Conservation (phyloP, 768 basidiomycete genomes). For the Nidularia pulvinata region DNA sequence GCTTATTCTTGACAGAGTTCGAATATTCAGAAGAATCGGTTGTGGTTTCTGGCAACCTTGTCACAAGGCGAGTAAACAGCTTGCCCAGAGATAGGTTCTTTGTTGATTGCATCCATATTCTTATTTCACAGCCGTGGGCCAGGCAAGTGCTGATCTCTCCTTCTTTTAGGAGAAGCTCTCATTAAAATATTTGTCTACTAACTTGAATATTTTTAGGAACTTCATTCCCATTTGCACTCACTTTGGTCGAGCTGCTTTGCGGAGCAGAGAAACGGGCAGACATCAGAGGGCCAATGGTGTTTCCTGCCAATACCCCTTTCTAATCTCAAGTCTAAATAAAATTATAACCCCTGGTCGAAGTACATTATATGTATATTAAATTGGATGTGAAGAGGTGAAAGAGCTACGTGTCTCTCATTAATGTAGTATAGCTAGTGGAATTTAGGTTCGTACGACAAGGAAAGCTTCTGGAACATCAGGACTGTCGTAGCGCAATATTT, state of each 20-base stretch:
- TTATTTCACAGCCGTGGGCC: conserved; percentile 61
- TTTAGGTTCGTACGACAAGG: conserved; percentile 58
- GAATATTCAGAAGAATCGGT: conserved; percentile 76
- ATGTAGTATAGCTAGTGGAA: neutral
- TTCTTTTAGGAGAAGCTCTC: neutral
- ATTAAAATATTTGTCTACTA: neutral
- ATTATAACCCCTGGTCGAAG: no score
- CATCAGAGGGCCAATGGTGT: conserved; percentile 69
- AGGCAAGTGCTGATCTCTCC: conserved; percentile 35
- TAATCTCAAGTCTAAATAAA: conserved; percentile 4
- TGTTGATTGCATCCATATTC: conserved; percentile 1
- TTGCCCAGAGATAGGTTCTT: neutral
- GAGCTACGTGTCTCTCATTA: no score
- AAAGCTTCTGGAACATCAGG: conserved; percentile 75
- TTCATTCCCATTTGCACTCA: conserved; percentile 75
- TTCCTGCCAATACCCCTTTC: conserved; percentile 54
- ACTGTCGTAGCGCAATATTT: conserved; percentile 54
- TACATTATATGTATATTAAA: no score
- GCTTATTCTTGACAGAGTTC: conserved; percentile 43
- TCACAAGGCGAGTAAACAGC: conserved; percentile 62
- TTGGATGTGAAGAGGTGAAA: no score
- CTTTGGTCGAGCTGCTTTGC: conserved; percentile 70
- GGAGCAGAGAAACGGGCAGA: conserved; percentile 63
- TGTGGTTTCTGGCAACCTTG: conserved; percentile 67
- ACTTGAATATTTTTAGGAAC: conserved; percentile 48